Percentiles rank a stretch among this genome's conserved stretches.
phyloP scores from a whole-genome alignment of 1,284 basidiomycete genomes.

The Tremellales sp. region DNA sequence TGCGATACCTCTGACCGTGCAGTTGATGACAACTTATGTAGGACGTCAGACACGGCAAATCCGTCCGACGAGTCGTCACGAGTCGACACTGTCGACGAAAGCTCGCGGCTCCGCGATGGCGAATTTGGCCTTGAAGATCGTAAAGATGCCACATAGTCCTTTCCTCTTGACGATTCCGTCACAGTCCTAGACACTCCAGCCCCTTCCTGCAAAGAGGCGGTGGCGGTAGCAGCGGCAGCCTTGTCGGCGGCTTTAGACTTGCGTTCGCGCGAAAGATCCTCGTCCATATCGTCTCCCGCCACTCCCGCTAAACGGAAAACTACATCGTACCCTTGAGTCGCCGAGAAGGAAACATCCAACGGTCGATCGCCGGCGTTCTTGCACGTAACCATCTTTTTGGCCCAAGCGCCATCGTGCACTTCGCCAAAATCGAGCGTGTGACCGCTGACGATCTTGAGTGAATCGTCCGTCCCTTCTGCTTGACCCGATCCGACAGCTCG shows the following conservation, averaged over 20 bases:
- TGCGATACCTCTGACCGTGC: slow-evolving; percentile 5
- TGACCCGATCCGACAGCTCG: slow-evolving; percentile 36
- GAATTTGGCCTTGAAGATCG: slow-evolving; percentile 2
- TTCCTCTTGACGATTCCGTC: slow-evolving; percentile 1
- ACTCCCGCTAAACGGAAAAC: slow-evolving; percentile 51
- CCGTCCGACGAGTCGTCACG: background rate
- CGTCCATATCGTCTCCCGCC: slow-evolving; percentile 44
- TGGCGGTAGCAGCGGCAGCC: background rate
- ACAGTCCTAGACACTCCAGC: background rate
- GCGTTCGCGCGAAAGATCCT: slow-evolving; percentile 24
- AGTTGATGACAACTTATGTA: background rate
- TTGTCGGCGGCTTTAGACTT: background rate
- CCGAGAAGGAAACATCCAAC: slow-evolving; percentile 50
- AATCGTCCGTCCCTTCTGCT: slow-evolving; percentile 41
- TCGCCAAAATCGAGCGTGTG: slow-evolving; percentile 52
- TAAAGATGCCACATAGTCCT: background rate
- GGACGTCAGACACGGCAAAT: background rate
- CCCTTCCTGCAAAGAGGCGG: background rate
- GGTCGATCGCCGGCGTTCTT: slow-evolving; percentile 50
- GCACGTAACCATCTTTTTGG: slow-evolving; percentile 49
- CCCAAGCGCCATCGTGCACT: slow-evolving; percentile 51
- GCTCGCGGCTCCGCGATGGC: background rate
- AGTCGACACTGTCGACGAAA: background rate
- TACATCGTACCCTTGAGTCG: slow-evolving; percentile 48
- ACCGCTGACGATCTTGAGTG: slow-evolving; percentile 49